A percentile compares a stretch with the other conserved stretches of the same genome.
Evolutionary conservation across 2,329 filamentous ascomycete species (phyloP).

Genomic region (Colletotrichum costaricense): DNA sequence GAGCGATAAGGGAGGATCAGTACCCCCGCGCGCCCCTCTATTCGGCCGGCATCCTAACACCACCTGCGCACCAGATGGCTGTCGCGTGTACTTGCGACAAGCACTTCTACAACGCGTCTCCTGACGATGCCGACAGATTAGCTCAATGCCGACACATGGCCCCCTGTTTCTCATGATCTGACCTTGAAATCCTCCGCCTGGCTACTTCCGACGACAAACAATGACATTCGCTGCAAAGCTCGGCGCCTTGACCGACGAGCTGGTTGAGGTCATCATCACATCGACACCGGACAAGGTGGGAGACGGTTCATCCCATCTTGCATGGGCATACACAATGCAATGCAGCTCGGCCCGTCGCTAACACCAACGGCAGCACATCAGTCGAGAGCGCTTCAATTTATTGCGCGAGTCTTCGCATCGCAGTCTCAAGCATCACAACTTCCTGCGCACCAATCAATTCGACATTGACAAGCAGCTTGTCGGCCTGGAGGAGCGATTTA

Average conservation of each 20-base stretch:
- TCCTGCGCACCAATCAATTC: conserved; percentile 80
- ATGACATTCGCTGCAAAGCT: conserved; percentile 81
- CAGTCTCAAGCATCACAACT: conserved; percentile 64
- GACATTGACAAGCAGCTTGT: conserved; percentile 73
- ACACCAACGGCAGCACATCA: conserved; percentile 38
- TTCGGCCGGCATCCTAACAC: neutral
- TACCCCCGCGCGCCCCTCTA: conserved; percentile 25
- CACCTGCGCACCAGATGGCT: neutral
- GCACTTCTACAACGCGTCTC: conserved; percentile 2
- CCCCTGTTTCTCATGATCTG: neutral
- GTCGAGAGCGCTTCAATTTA: conserved; percentile 51
- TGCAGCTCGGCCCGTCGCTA: conserved; percentile 9
- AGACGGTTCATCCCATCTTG: conserved; percentile 23
- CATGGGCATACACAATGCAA: conserved; percentile 14
- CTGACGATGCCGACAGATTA: neutral
- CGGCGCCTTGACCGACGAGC: conserved; percentile 74
- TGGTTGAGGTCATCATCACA: conserved; percentile 73
- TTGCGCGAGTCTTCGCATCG: conserved; percentile 63
- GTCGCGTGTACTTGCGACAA: conserved; percentile 4
- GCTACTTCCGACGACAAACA: neutral
- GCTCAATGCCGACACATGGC: neutral
- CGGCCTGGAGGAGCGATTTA: conserved; percentile 88
- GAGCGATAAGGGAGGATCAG: conserved; percentile 24
- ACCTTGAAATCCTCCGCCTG: neutral
- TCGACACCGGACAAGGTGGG: conserved; percentile 64